These are phyloP conservation scores for Furcasterigmium sp. DNA, from an alignment of 2,329 filamentous ascomycete species.

Conservation along the genomic window DNA sequence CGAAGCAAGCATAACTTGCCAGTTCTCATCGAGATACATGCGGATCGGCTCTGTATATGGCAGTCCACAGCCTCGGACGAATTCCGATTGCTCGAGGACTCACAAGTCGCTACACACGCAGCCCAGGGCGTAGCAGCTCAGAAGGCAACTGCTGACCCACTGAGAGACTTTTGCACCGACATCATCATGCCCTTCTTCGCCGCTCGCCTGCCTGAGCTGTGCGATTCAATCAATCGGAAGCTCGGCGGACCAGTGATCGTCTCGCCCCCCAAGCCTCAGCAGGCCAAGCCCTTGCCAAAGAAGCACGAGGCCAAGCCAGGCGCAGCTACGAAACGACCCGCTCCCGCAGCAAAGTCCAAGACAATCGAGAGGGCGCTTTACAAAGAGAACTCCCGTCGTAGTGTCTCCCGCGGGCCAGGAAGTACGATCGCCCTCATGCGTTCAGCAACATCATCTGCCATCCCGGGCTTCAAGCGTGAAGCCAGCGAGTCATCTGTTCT, in stretches of 20 bases:
- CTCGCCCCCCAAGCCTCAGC: conserved; percentile 46
- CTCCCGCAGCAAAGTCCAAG: conserved; percentile 32
- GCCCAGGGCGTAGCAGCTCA: conserved; percentile 30
- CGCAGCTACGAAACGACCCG: conserved; percentile 42
- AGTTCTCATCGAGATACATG: conserved; percentile 64
- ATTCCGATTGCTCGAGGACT: conserved; percentile 42
- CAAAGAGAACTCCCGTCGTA: conserved; percentile 51
- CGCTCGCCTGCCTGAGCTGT: conserved; percentile 67
- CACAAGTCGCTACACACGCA: conserved; percentile 29
- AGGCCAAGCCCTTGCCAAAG: conserved; percentile 33
- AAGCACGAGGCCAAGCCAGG: conserved; percentile 46
- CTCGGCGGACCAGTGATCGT: conserved; percentile 65
- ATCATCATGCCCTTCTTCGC: conserved; percentile 79
- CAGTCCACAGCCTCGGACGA: conserved; percentile 67
- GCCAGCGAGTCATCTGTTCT: conserved; percentile 53
- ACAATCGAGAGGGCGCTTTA: conserved; percentile 59
- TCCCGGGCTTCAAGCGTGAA: conserved; percentile 63
- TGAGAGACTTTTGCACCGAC: conserved; percentile 74
- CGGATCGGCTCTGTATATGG: conserved; percentile 80
- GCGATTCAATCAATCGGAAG: conserved; percentile 67
- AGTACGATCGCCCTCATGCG: conserved; percentile 60
- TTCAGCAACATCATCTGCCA: conserved; percentile 58
- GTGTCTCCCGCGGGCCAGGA: conserved; percentile 50
- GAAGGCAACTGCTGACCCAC: conserved; percentile 50
- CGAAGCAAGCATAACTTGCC: conserved; percentile 58